These are phyloP conservation scores for Colletotrichum australisinense DNA, from an alignment of 2,329 filamentous ascomycete genomes.

Conservation along the genomic window DNA sequence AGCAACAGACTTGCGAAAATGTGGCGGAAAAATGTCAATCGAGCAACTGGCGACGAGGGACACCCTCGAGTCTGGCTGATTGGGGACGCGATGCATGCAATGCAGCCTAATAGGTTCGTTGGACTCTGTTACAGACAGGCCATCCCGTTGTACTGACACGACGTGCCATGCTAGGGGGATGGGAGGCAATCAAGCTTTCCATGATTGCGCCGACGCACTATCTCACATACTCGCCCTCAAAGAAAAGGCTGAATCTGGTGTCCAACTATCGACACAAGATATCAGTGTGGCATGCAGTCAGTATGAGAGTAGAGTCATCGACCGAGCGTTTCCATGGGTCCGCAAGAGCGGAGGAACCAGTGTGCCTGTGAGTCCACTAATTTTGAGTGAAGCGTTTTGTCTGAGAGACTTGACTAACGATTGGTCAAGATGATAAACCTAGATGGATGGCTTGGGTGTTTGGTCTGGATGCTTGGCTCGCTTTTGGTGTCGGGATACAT, in stretches of 20 bases:
- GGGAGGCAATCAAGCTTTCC: slow-evolving; percentile 16
- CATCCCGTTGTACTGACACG: neutral
- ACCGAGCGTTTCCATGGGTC: slow-evolving; percentile 13
- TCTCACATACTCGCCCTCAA: neutral
- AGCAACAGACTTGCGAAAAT: neutral
- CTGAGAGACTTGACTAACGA: too few species aligned
- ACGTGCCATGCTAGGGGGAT: neutral
- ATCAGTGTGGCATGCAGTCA: neutral
- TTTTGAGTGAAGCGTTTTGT: too few species aligned
- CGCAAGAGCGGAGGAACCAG: slow-evolving; percentile 15
- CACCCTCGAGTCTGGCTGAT: slow-evolving; percentile 16
- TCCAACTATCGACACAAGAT: neutral
- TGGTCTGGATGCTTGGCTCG: neutral
- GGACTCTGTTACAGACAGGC: neutral
- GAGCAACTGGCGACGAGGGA: neutral
- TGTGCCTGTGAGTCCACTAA: neutral
- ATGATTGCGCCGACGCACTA: slow-evolving; percentile 9
- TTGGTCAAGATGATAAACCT: too few species aligned
- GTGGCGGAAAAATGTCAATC: neutral
- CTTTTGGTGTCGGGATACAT: neutral
- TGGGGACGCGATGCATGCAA: slow-evolving; percentile 14
- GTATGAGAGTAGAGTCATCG: slow-evolving; percentile 3
- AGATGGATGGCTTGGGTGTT: too few species aligned
- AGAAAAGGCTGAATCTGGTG: neutral
- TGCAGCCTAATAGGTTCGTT: slow-evolving; percentile 15